Conservation (phyloP, 2,329 filamentous ascomycete genomes). For the Colletotrichum chrysophilum region DNA sequence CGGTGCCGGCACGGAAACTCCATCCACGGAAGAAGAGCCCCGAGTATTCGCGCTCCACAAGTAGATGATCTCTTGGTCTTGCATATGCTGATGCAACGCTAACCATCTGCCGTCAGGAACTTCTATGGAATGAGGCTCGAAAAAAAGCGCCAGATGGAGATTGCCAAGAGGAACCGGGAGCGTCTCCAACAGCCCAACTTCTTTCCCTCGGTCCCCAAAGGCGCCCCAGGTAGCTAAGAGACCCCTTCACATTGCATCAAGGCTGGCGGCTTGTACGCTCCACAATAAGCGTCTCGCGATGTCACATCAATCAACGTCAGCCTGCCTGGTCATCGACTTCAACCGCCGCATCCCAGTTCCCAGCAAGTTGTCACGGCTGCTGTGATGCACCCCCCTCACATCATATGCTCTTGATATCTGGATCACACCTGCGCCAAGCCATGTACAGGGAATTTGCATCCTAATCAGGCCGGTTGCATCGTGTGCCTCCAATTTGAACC, state of each 20-base stretch:
- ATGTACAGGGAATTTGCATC: neutral
- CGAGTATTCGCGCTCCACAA: conserved; percentile 70
- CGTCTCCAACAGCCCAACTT: conserved; percentile 77
- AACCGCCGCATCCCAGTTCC: neutral
- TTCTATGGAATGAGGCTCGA: conserved; percentile 89
- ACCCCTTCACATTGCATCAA: neutral
- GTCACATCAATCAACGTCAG: neutral
- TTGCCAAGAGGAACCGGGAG: conserved; percentile 81
- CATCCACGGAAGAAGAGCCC: conserved; percentile 67
- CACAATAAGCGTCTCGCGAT: neutral
- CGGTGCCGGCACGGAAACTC: conserved; percentile 35
- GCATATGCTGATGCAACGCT: neutral
- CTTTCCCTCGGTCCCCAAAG: conserved; percentile 85
- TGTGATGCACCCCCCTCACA: neutral
- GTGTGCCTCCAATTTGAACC: neutral
- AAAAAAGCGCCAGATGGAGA: conserved; percentile 78
- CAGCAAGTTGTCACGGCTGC: neutral
- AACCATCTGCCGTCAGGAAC: conserved; percentile 52
- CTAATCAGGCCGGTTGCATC: conserved; percentile 5
- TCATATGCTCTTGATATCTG: neutral
- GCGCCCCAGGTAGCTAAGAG: conserved; percentile 43
- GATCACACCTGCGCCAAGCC: neutral
- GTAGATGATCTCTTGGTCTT: neutral
- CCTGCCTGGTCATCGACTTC: neutral
- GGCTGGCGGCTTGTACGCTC: too few relatives aligned